Conservation (phyloP, 805 yeast genomes). For the Saturnispora saitoi region DNA sequence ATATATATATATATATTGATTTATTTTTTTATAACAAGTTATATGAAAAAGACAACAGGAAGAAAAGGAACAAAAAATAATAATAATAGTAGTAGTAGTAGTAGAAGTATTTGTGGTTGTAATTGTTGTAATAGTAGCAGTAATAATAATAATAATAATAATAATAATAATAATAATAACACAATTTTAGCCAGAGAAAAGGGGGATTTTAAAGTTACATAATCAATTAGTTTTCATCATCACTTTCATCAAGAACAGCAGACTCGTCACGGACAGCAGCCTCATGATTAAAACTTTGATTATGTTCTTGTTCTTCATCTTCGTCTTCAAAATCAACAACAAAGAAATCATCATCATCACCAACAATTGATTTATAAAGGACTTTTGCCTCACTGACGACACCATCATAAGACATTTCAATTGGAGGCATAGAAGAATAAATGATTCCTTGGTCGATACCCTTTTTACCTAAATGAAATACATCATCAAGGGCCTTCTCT, state of each 20-base stretch:
- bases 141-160: not conserved
- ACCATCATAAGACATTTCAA: constrained; percentile 89
- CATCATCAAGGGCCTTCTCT: constrained; percentile 7
- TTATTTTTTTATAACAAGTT: not conserved
- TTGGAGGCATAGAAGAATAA: constrained; percentile 58
- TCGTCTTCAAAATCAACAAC: constrained; percentile 96
- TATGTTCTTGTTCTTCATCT: constrained; percentile 37
- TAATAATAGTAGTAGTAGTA: not conserved
- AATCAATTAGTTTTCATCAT: not conserved
- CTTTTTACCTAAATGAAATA: constrained; percentile 13
- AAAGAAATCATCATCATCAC: constrained; percentile 91
- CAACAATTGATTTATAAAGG: constrained; percentile 72
- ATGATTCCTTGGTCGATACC: constrained; percentile 41
- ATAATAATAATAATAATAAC: not conserved
- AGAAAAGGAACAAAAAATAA: not conserved
- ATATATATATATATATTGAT: not conserved
- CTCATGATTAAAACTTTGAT: not conserved
- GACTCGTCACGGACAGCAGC: constrained; percentile 11
- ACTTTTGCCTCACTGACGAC: constrained; percentile 71
- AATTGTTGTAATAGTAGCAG: no score
- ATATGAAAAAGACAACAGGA: not conserved
- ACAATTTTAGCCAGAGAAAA: not conserved
- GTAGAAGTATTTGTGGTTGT: no score
- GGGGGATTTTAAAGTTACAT: not conserved
- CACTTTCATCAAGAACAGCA: constrained; percentile 10